Percentiles rank a stretch among this genome's conserved stretches.
phyloP scores from a whole-genome alignment of 2,329 filamentous ascomycete genomes.

The Dactylellina parvicollis region DNA sequence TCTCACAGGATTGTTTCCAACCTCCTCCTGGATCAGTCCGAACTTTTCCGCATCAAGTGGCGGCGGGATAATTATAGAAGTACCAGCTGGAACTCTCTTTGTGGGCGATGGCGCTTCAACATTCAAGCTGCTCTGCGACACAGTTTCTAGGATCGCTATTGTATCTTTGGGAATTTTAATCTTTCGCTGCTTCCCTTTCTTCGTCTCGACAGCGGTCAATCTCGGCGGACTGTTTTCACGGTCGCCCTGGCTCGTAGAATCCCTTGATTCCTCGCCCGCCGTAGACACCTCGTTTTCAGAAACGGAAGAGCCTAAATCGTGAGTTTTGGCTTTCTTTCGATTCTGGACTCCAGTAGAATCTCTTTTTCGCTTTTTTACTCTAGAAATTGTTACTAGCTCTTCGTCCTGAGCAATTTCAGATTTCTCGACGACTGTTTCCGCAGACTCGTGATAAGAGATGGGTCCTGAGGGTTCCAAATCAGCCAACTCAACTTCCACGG shows the following conservation, averaged over 20 bases:
- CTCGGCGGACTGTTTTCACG: background rate
- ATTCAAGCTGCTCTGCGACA: slow-evolving; percentile 29
- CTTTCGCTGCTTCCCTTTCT: background rate
- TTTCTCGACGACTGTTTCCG: too few species aligned
- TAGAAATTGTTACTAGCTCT: background rate
- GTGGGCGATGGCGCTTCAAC: slow-evolving; percentile 28
- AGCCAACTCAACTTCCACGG: too few species aligned
- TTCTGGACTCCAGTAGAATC: background rate
- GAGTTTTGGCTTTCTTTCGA: background rate
- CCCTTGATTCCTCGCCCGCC: background rate
- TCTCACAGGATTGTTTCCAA: slow-evolving; percentile 49
- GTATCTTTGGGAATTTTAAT: background rate
- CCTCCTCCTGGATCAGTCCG: slow-evolving; percentile 53
- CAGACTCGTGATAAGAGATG: too few species aligned
- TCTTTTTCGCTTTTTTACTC: background rate
- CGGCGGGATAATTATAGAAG: slow-evolving; percentile 47
- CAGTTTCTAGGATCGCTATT: slow-evolving; percentile 2
- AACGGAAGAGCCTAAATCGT: background rate
- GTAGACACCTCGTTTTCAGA: background rate
- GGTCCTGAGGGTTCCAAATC: too few species aligned
- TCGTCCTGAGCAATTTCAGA: too few species aligned
- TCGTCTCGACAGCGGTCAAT: background rate
- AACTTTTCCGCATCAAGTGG: slow-evolving; percentile 32
- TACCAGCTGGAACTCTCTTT: slow-evolving; percentile 38
- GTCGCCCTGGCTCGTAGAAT: background rate